Conservation (phyloP, 2,329 filamentous ascomycete genomes). For the Exophiala calicioides region DNA sequence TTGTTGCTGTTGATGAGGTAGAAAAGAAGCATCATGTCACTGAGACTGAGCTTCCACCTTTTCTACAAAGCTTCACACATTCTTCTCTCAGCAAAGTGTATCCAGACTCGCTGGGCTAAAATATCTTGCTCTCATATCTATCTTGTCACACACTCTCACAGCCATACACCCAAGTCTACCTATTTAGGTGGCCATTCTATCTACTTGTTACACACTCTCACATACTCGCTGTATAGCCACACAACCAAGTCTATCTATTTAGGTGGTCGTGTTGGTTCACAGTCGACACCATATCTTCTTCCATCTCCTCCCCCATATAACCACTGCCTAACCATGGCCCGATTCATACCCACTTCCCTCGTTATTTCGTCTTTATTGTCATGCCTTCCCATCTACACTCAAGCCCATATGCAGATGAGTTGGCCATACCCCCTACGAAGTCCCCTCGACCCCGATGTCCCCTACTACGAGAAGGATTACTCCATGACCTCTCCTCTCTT, state of each 20-base stretch:
- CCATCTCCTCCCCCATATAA: not conserved
- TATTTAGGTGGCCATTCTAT: not conserved
- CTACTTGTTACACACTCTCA: not conserved
- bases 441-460: conserved; percentile 49
- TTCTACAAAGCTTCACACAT: not conserved
- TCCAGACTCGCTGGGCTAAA: no score
- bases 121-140: no score
- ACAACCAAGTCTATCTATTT: not conserved
- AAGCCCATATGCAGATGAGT: conserved; percentile 58
- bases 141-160: no score
- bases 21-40: conserved; percentile 14
- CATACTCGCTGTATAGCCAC: not conserved
- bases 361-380: conserved; percentile 16
- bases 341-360: conserved; percentile 7
- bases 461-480: conserved; percentile 61
- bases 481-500: conserved; percentile 69
- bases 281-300: no score
- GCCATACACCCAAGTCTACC: no score
- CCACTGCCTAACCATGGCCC: conserved; percentile 19
- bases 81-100: conserved; percentile 6
- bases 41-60: not conserved
- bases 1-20: conserved; percentile 15
- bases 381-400: conserved; percentile 24
- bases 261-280: not conserved
- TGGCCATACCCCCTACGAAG: conserved; percentile 57